Base-by-base conservation (phyloP, 2,329 filamentous ascomycete species). In the Fusarium austroafricanum region DNA sequence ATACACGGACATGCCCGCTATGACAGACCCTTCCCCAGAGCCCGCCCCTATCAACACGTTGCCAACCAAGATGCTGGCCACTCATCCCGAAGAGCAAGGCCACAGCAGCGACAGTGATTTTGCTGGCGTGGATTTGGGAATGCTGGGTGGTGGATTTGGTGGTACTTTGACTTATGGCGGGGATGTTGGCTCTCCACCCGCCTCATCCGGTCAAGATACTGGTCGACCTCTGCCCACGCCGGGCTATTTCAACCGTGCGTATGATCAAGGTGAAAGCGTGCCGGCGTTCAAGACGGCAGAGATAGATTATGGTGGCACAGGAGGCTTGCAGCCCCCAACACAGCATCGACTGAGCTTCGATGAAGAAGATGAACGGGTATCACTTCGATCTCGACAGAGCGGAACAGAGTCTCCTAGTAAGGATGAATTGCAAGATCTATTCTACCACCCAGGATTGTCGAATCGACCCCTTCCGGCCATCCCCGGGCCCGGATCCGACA, bases 281-380 rank as follows among this genome's bases (percentile, higher is more conserved):
- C 75, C 82, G 2, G 80, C 81, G 9, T 86, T 86, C 67, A 75
- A 81, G 15, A 85, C 89, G 55, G 93, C 91, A 8, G 87, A 92
- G 54, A 91, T 97, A 50, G 95, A 98, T 78, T 94, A 93, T 45
- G 92, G 89, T 49, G 94, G 92, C 10, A 97, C 94, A n/a, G 96
- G 95, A 39, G 96, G 96, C 2, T 80, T 97, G 28, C 89, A 94
- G 65, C 87, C 92, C 59, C 94, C 94, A 3, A 88, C 84, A 49
- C 84, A 83, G 9, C 87, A 94, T 68, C 88, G 93, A 62, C 83
- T 94, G 73, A 97, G 94, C 79, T 97, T 96, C 72, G 95, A 98
- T 71, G 93, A 97, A 76, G 95, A 93, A 3, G 96, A 97, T 71
- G 96, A 98, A 77, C 85, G 83, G 15, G 84, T 85, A 18, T 88